phyloP scores from a whole-genome alignment of 495 filamentous ascomycete genomes.

The Astrocystis sublimbata region DNA sequence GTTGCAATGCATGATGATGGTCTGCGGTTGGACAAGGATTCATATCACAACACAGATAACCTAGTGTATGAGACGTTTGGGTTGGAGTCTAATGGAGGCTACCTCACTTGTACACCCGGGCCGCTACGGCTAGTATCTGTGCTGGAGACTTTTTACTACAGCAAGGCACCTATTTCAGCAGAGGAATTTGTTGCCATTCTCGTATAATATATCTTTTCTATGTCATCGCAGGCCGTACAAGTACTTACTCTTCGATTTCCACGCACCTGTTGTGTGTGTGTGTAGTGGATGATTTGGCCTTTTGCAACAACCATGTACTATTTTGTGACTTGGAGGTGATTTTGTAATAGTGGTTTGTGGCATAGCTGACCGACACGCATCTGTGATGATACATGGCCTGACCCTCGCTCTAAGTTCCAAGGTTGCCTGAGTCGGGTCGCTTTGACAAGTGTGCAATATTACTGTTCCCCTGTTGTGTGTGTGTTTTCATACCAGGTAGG shows the following conservation, averaged over 20 bases:
- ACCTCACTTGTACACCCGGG: conserved; percentile 8
- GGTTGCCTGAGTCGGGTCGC: too few species aligned
- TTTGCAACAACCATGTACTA: too few species aligned
- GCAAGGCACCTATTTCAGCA: not conserved
- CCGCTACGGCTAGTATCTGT: not conserved
- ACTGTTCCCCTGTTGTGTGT: too few species aligned
- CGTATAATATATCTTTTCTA: conserved; percentile 5
- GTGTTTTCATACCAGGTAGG: too few species aligned
- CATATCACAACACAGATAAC: not conserved
- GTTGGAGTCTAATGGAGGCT: conserved; percentile 1
- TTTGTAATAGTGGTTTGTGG: too few species aligned
- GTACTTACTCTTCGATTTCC: too few species aligned
- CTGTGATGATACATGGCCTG: too few species aligned
- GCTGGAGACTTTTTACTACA: not conserved
- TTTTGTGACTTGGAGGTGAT: too few species aligned
- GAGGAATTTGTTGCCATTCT: not conserved
- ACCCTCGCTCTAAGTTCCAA: too few species aligned
- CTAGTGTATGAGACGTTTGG: not conserved
- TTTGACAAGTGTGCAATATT: too few species aligned
- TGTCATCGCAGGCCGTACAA: not conserved
- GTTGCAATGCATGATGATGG: not conserved
- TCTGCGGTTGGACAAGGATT: conserved; percentile 10
- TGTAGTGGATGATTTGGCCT: not conserved
- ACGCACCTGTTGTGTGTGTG: too few species aligned
- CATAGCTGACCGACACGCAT: too few species aligned